Conservation (phyloP, 768 basidiomycete species). For the Termitomyces sp. region DNA sequence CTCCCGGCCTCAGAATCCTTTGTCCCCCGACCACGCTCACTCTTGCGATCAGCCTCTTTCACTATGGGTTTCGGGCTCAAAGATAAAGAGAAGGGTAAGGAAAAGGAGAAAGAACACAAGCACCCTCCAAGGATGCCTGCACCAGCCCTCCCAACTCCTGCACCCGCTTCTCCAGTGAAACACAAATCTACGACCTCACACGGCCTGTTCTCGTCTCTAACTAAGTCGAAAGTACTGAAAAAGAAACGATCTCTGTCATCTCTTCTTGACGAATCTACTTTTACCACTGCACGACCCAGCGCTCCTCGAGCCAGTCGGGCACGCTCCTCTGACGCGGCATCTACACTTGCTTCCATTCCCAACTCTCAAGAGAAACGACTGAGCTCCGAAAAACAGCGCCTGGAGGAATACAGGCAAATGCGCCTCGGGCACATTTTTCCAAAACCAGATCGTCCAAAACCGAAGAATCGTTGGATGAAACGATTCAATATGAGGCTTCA, state of each 20-base stretch:
- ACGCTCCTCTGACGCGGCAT: slow-evolving; percentile 10
- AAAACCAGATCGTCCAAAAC: background rate
- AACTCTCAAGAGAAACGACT: slow-evolving; percentile 4
- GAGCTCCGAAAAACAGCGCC: slow-evolving; percentile 3
- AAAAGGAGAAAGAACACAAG: background rate
- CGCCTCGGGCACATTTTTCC: background rate
- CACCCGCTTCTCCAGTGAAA: slow-evolving; percentile 3
- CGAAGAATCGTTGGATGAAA: slow-evolving; percentile 33
- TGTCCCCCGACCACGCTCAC: slow-evolving; percentile 14
- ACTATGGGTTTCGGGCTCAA: slow-evolving; percentile 34
- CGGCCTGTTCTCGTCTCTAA: slow-evolving; percentile 14
- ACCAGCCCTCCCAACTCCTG: background rate
- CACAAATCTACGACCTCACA: slow-evolving; percentile 14
- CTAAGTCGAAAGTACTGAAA: slow-evolving; percentile 20
- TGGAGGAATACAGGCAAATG: slow-evolving; percentile 19
- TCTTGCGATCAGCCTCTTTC: slow-evolving; percentile 27
- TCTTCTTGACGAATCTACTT: slow-evolving; percentile 19
- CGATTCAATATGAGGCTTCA: slow-evolving; percentile 47
- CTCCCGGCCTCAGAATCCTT: slow-evolving; percentile 11
- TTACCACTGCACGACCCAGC: background rate
- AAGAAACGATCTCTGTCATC: slow-evolving; percentile 35
- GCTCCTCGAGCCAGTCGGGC: slow-evolving; percentile 6
- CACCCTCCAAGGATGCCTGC: background rate
- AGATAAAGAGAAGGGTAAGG: slow-evolving; percentile 25
- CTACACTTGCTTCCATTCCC: background rate